Evolutionary conservation across 1,284 basidiomycete species (phyloP).

Genomic region (Earliella scabrosa): DNA sequence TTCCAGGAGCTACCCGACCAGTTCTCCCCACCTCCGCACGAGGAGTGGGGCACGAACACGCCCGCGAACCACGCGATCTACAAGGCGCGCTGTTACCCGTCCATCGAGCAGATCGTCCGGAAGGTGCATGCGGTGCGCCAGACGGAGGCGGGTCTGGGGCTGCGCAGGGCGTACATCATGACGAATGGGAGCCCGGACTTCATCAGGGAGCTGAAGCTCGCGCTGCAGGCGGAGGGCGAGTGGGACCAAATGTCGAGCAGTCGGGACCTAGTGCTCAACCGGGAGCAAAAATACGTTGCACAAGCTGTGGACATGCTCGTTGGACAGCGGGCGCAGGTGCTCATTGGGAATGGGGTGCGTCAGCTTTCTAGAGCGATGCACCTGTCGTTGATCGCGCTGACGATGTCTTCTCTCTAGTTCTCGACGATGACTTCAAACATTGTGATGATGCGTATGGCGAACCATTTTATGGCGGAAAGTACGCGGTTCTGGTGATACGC

Average conservation of each 20-base stretch:
- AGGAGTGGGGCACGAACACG: conserved; percentile 28
- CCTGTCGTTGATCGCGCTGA: too few species aligned
- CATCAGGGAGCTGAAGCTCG: conserved; percentile 44
- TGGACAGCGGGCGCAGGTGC: conserved; percentile 44
- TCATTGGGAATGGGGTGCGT: conserved; percentile 49
- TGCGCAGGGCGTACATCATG: conserved; percentile 54
- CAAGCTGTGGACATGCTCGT: conserved; percentile 50
- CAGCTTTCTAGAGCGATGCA: too few species aligned
- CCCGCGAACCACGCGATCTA: conserved; percentile 36
- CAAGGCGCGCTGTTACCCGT: conserved; percentile 51
- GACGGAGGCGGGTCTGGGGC: conserved; percentile 24
- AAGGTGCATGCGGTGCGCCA: conserved; percentile 43
- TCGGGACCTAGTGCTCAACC: conserved; percentile 39
- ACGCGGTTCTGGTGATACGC: conserved; percentile 26
- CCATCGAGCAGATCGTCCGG: conserved; percentile 47
- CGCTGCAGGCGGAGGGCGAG: conserved; percentile 32
- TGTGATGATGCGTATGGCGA: conserved; percentile 56
- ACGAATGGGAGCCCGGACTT: conserved; percentile 52
- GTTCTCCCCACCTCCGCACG: conserved; percentile 31
- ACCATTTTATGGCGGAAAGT: conserved; percentile 23
- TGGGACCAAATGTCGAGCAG: conserved; percentile 36
- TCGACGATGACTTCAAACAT: conserved; percentile 62
- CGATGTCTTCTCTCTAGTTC: conserved; percentile 44
- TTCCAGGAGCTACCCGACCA: conserved; percentile 45
- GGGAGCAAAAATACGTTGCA: conserved; percentile 43